Base-by-base conservation (phyloP, 1,284 basidiomycete genomes). In the Naganishia sp. region DNA sequence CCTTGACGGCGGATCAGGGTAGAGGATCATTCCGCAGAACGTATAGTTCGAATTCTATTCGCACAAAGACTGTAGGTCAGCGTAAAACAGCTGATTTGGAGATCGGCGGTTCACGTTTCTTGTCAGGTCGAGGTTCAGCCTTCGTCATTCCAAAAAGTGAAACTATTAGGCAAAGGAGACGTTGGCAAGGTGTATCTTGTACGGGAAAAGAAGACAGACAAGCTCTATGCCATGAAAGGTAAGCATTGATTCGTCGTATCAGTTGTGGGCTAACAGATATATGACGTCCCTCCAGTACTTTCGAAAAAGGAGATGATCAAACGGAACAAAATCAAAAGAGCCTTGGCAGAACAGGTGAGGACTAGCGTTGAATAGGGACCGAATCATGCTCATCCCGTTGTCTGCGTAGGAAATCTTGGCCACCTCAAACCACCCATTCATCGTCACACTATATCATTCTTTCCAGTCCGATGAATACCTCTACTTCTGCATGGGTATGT, bases 251-350 rank as follows among this genome's bases (percentile, higher is more conserved):
- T 28, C 7, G 23, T 21, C 57, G 43, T 28, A 49, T 39, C 39
- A 25, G 17, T 17, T 49, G 11, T 15, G 23, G 50, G 21, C 17
- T 23, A 11, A 25, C 10, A 25, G n/a, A 17, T 15, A 4, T 11
- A 15, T 32, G 18, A 4, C 52, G 15, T 9, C 42, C 32, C 35
- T 28, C 18, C 80, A 93, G 94, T 97, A 21, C 82, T 97, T 53
- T 94, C 91, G 60, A 97, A 97, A 83, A 91, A 90, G 83, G 94
- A 97, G 82, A 96, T 97, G 94, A 93, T 97, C 80, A 91, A 94
- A 81, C 87, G 94, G 72, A 94, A 94, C 83, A 97, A 97, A 84
- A 94, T 97, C 82, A 96, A 97, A 80, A 88, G 94, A 69, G 94
- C 94, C 17, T 79, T 97, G 72, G 95, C 94, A 9, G 94, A 97